Conservation (phyloP, 2,329 filamentous ascomycete species). For the Pyricularia sp. region DNA sequence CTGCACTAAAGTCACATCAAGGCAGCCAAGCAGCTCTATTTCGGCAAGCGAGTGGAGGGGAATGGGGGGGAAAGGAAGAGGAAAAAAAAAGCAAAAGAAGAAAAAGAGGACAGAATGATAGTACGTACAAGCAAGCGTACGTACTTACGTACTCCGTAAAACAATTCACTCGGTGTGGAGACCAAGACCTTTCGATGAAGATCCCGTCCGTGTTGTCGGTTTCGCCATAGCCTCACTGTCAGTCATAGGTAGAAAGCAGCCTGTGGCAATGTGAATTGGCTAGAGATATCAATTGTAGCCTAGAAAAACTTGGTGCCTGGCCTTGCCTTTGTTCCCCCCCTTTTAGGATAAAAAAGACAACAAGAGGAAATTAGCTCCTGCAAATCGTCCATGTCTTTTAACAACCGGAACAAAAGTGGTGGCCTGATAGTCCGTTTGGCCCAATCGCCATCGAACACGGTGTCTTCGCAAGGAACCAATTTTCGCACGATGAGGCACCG, state of each 20-base stretch:
- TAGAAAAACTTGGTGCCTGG: background rate
- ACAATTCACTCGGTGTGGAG: background rate
- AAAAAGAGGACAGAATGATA: background rate
- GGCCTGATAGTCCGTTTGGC: background rate
- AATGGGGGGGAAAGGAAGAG: background rate
- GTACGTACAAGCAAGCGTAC: background rate
- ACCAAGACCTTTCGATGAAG: background rate
- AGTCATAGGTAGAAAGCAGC: background rate
- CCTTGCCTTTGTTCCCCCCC: no score
- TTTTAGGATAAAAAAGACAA: background rate
- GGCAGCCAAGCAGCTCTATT: background rate
- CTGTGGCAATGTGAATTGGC: background rate
- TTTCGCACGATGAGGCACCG: background rate
- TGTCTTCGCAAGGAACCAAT: background rate
- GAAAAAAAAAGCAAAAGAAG: background rate
- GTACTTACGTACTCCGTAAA: background rate
- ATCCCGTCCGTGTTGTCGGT: background rate
- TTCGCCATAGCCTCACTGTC: background rate
- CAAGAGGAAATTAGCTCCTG: background rate
- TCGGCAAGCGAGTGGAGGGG: background rate
- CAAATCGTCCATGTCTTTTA: background rate
- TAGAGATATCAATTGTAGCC: background rate
- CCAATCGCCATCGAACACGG: background rate
- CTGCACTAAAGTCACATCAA: background rate
- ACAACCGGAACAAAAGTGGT: background rate